A percentile compares a stretch with the other conserved stretches of the same genome.
Conservation (phyloP, 148 eudicot species). For the Rhododendron griersonianum region DNA sequence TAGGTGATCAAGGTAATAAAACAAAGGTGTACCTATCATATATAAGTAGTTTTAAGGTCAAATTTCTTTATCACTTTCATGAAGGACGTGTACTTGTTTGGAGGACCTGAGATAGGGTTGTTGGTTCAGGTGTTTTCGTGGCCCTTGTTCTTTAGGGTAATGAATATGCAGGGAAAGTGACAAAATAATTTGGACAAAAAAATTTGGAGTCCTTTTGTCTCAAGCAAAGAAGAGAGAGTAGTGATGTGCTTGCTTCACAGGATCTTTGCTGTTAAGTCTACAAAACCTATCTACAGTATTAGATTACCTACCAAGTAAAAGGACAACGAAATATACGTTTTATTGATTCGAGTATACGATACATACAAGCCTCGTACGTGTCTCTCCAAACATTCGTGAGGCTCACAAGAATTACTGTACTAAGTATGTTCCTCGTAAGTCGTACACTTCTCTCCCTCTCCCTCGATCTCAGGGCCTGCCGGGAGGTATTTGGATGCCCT, state of each 20-base stretch:
- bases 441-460: not conserved
- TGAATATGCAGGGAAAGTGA: not conserved
- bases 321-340: not conserved
- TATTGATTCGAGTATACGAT: not conserved
- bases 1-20: not conserved
- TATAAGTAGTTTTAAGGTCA: not conserved
- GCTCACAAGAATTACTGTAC: not conserved
- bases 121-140: constrained; percentile 2
- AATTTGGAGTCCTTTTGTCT: not conserved
- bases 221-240: constrained; percentile 1
- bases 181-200: not conserved
- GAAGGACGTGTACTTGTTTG: not conserved
- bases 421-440: not conserved
- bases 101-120: not conserved
- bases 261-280: not conserved
- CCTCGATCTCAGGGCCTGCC: not conserved
- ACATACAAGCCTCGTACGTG: not conserved
- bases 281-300: too few relatives aligned
- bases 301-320: not conserved
- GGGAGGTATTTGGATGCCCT: too few relatives aligned
- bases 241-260: constrained; percentile 2
- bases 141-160: not conserved
- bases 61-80: not conserved
- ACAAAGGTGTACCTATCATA: not conserved
- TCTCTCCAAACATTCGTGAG: not conserved